Conservation (phyloP, 352 stramenopile species). For the Phytophthora fragariae region DNA sequence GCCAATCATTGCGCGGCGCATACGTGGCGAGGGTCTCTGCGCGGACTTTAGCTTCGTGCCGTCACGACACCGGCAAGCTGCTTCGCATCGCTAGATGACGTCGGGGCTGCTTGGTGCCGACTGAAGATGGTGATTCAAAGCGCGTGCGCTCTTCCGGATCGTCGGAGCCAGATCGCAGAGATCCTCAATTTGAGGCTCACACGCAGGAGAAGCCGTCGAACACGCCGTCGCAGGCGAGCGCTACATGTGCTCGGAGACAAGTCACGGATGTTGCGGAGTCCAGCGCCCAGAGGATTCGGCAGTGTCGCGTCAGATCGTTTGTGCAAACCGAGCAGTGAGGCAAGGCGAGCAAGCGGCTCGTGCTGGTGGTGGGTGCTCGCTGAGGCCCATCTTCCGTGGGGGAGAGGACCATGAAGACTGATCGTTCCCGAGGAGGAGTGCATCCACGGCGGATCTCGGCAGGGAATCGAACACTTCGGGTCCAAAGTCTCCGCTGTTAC, state of each 20-base stretch:
- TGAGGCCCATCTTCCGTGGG: constrained; percentile 14
- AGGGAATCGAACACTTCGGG: no score
- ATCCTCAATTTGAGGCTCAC: neutral
- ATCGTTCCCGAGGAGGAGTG: neutral
- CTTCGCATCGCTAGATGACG: constrained; percentile 6
- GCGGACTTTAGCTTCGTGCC: neutral
- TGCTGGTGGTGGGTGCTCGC: constrained; percentile 18
- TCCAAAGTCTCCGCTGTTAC: no score
- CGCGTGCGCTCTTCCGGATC: constrained; percentile 19
- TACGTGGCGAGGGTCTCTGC: constrained; percentile 5
- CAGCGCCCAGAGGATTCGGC: constrained; percentile 3
- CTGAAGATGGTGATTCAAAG: constrained; percentile 18
- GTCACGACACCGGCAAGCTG: neutral
- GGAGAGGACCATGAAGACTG: constrained; percentile 4
- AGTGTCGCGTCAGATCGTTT: constrained; percentile 11
- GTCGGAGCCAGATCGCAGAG: neutral
- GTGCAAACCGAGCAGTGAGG: constrained; percentile 11
- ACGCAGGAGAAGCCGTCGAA: neutral
- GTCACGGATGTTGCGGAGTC: neutral
- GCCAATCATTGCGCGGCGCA: constrained; percentile 11
- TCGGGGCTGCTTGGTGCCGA: constrained; percentile 12
- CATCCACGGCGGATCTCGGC: no score
- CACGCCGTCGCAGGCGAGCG: neutral
- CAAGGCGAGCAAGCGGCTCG: no score
- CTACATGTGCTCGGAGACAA: constrained; percentile 1